Evolutionary conservation across 768 basidiomycete species (phyloP).

Genomic region (Tephrocybe sp.): DNA sequence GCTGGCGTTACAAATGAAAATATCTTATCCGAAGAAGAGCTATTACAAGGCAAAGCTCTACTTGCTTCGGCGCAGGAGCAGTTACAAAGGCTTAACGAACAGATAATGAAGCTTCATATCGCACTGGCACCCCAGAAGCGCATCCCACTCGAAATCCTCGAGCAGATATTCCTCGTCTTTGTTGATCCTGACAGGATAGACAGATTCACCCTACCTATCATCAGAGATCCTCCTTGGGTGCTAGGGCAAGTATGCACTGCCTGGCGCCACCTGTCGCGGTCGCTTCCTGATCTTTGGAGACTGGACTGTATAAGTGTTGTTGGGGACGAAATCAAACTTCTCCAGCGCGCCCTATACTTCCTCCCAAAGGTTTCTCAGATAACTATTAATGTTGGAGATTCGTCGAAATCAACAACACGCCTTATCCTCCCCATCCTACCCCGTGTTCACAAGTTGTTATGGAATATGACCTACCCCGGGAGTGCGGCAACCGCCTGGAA

Average conservation of each 20-base stretch:
- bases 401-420: neutral
- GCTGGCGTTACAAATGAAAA: neutral
- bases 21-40: neutral
- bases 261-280: slow-evolving; percentile 3
- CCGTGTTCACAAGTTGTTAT: neutral
- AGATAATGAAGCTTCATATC: neutral
- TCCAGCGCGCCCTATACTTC: neutral
- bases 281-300: neutral
- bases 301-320: neutral
- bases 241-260: slow-evolving; percentile 1
- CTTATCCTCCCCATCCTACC: neutral
- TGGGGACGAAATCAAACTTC: neutral
- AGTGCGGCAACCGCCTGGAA: neutral
- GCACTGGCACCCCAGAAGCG: neutral
- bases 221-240: neutral
- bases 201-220: neutral
- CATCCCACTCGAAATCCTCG: neutral
- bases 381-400: neutral
- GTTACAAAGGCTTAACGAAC: neutral
- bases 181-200: neutral
- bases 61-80: neutral
- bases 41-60: neutral
- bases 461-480: neutral
- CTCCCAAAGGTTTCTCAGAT: neutral
- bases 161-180: neutral